These are phyloP conservation scores for Pseudocercospora vitis DNA, from an alignment of 2,329 filamentous ascomycete species.

Conservation along the genomic window DNA sequence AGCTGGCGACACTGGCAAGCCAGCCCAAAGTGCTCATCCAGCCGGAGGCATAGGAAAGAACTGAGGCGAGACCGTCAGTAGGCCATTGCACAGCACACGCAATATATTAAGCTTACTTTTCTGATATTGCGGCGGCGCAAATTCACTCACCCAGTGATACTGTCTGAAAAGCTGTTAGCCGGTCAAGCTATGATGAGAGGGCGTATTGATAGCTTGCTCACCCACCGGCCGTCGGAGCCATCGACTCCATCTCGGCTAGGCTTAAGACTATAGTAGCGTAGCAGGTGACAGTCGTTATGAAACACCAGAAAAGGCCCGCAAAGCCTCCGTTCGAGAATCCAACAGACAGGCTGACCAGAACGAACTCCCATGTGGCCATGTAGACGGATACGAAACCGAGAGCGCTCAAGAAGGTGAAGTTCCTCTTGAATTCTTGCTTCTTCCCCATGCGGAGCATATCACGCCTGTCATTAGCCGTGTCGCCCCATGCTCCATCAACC, in stretches of 20 bases:
- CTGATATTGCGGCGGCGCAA: conserved; percentile 37
- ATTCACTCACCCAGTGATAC: conserved; percentile 37
- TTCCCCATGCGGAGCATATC: conserved; percentile 37
- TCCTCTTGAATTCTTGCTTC: conserved; percentile 33
- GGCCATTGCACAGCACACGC: background rate
- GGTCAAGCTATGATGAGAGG: too few species aligned
- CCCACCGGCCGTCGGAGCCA: conserved; percentile 37
- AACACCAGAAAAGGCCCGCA: conserved; percentile 38
- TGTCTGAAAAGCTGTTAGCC: conserved; percentile 11
- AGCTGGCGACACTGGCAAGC: conserved; percentile 37
- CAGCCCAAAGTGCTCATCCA: conserved; percentile 29
- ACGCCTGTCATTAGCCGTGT: conserved; percentile 17
- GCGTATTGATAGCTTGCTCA: too few species aligned
- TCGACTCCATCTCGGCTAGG: conserved; percentile 38
- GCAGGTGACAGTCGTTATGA: conserved; percentile 33
- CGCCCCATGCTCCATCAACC: conserved; percentile 14
- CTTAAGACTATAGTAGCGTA: conserved; percentile 34
- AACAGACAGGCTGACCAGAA: conserved; percentile 33
- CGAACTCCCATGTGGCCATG: conserved; percentile 35
- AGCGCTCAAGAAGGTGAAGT: conserved; percentile 33
- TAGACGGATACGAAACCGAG: conserved; percentile 38
- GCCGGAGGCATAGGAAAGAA: conserved; percentile 27
- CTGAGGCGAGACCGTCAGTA: conserved; percentile 1
- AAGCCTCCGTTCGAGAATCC: conserved; percentile 38
- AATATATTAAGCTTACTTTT: conserved; percentile 23